Evolutionary conservation across 768 basidiomycete species (phyloP).

Genomic region (Leccinum subgranulosum): DNA sequence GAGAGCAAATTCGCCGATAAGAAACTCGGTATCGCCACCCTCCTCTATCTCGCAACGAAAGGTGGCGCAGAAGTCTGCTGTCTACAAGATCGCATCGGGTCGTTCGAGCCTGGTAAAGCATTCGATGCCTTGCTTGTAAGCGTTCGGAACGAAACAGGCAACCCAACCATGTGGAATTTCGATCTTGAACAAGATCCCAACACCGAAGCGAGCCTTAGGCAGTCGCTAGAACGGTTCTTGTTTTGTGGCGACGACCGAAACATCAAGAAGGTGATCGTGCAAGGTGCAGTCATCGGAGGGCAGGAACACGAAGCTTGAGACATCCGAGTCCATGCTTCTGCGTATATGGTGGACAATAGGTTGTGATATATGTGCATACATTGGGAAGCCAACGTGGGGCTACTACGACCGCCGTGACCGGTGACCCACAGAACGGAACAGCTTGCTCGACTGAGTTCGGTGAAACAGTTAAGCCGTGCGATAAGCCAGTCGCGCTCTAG

Average conservation of each 20-base stretch:
- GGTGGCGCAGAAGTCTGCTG: slow-evolving; percentile 87
- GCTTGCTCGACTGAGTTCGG: not conserved
- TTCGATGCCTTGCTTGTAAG: slow-evolving; percentile 87
- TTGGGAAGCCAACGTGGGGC: not conserved
- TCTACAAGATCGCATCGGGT: slow-evolving; percentile 66
- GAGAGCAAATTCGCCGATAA: slow-evolving; percentile 43
- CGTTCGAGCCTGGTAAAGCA: slow-evolving; percentile 75
- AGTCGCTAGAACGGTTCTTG: slow-evolving; percentile 76
- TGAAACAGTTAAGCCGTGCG: slow-evolving; percentile 3
- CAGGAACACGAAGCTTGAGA: slow-evolving; percentile 31
- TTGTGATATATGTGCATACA: not conserved
- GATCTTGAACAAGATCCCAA: slow-evolving; percentile 35
- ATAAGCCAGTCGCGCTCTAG: not conserved
- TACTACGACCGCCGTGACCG: not conserved
- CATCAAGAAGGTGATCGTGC: slow-evolving; percentile 78
- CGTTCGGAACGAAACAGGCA: slow-evolving; percentile 49
- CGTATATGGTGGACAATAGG: slow-evolving; percentile 5
- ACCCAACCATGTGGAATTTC: slow-evolving; percentile 53
- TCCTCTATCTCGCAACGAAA: slow-evolving; percentile 87
- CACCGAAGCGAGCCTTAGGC: slow-evolving; percentile 40
- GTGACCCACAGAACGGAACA: not conserved
- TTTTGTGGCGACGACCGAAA: slow-evolving; percentile 88
- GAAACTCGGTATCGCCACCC: slow-evolving; percentile 69
- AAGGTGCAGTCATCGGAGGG: slow-evolving; percentile 78
- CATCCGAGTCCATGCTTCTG: not conserved